phyloP scores from a whole-genome alignment of 257 asterid species.

The Solanum boliviense region DNA sequence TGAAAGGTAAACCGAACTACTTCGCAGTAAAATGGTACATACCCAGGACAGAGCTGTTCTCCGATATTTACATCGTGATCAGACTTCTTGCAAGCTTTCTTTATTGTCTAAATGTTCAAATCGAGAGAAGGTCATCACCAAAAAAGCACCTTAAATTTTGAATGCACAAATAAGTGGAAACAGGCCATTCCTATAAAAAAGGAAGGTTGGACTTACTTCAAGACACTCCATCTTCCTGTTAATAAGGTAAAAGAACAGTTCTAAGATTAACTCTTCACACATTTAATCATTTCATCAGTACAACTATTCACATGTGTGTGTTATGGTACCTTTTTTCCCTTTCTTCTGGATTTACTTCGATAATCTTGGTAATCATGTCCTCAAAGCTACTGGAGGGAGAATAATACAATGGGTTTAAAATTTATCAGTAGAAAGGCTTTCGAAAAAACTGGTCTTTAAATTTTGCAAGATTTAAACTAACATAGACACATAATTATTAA shows the following conservation, averaged over 20 bases:
- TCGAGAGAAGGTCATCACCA: background rate
- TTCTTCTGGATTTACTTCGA: conserved; percentile 4
- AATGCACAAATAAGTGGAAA: background rate
- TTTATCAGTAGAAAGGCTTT: background rate
- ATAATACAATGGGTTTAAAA: background rate
- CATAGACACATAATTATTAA: background rate
- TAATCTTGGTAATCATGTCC: conserved; percentile 1
- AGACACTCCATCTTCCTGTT: conserved; percentile 4
- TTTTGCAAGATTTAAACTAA: background rate
- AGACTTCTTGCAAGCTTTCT: conserved; percentile 5
- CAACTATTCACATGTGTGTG: background rate
- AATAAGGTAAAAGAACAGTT: background rate
- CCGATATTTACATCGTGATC: conserved; percentile 1
- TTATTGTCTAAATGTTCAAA: background rate
- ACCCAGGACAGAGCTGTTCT: background rate
- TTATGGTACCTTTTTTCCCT: conserved; percentile 2
- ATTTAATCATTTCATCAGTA: background rate
- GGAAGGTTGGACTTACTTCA: background rate
- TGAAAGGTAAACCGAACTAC: background rate
- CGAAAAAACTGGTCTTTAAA: background rate
- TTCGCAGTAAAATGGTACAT: background rate
- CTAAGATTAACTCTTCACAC: background rate
- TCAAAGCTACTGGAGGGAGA: background rate
- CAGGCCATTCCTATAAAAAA: background rate
- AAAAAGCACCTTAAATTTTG: background rate